Base-by-base conservation (phyloP, 1,284 basidiomycete genomes). In the Sporisorium sorghi region DNA sequence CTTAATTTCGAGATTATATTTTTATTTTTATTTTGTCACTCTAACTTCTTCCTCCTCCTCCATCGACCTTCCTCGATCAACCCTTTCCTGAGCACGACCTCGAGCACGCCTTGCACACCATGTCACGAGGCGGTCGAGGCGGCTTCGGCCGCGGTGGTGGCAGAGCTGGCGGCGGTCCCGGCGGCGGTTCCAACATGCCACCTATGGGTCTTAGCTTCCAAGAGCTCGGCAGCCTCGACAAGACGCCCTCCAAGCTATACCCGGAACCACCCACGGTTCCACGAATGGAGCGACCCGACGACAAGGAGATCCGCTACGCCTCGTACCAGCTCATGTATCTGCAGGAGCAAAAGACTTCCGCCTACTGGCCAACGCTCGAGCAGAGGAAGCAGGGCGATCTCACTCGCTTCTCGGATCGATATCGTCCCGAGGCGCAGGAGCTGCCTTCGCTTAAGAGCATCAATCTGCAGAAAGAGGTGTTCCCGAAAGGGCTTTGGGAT, bases 401-500 rank as follows among this genome's bases (percentile, higher is more conserved):
- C 32, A 54, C 73, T 15, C 62, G 81, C 7, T 83, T 78, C 63
- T 73, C 81, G 0, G 80, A 82, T 62, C 58, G 76, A 12, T 83
- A 79, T 54, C 67, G 77, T 12, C 78, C 78, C 3, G 75, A 74
- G 19, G 49, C 80, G 12, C 64, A 78, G 21, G 67, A 74, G 8
- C 55, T 63, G 0, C 80, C 79, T 9, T 73, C 71, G 19, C 72
- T 78, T 40, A 72, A 77, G n/a, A 58, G 51, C 15, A 61, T 79
- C 47, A 62, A 65, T 23, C 55, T 83, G 59, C 78, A 83, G 42
- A 71, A 75, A 32, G 77, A 72, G 21, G 76, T 82, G 12, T 83
- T 83, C 44, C 82, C 82, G 2, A 67, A 71, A 17, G 79, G 78
- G 2, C 72, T 83, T 9, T 83, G 78, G 79, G 71, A 77, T n/a